Evolutionary conservation across 768 basidiomycete species (phyloP).

Genomic region (Suillus lakei): DNA sequence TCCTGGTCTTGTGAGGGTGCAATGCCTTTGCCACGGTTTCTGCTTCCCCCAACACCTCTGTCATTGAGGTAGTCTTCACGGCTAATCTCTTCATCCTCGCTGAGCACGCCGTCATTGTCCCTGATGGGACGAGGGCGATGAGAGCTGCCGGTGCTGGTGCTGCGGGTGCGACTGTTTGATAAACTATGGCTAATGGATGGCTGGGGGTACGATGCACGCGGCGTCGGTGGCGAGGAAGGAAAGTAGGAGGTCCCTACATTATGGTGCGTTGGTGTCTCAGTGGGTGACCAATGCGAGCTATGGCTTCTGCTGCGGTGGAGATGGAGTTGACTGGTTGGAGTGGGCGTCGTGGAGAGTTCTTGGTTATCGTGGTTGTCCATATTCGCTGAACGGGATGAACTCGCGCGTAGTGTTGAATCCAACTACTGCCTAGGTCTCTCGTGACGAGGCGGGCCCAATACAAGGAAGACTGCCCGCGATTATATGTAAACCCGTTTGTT

Average conservation of each 20-base stretch:
- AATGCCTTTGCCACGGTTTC: constrained; percentile 46
- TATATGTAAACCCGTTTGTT: neutral
- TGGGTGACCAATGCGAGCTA: constrained; percentile 61
- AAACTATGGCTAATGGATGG: constrained; percentile 54
- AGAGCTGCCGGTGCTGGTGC: constrained; percentile 66
- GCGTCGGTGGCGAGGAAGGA: constrained; percentile 50
- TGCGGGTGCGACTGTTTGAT: constrained; percentile 53
- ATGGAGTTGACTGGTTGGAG: constrained; percentile 38
- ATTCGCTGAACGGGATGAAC: constrained; percentile 1
- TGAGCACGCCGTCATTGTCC: constrained; percentile 50
- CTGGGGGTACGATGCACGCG: constrained; percentile 46
- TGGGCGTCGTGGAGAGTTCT: constrained; percentile 48
- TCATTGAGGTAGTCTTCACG: constrained; percentile 31
- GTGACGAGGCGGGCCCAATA: neutral
- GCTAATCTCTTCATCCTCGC: constrained; percentile 56
- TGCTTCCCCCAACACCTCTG: constrained; percentile 34
- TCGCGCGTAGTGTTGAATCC: neutral
- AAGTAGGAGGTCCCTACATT: constrained; percentile 74
- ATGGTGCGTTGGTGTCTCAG: constrained; percentile 66
- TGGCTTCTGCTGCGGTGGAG: constrained; percentile 52
- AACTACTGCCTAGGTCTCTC: neutral
- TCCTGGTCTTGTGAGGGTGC: constrained; percentile 41
- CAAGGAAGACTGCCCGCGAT: neutral
- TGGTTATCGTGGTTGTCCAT: constrained; percentile 41
- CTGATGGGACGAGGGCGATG: constrained; percentile 49